Evolutionary conservation across 176 grass and related monocot genomes (phyloP).

Genomic region (Themeda triandra): DNA sequence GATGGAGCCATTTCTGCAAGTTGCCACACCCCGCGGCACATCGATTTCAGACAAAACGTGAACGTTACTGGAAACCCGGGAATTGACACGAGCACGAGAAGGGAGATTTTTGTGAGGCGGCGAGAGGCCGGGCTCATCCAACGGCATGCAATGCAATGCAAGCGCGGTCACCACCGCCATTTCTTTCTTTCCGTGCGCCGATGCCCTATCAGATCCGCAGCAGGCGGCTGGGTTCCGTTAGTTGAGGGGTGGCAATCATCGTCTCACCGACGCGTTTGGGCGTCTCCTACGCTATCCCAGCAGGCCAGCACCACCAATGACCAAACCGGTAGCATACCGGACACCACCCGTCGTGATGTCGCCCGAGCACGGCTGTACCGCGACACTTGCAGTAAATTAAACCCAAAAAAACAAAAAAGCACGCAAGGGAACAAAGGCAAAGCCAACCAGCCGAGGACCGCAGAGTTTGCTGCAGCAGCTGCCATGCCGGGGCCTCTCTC

Average conservation of each 20-base stretch:
- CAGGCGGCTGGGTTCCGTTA: not conserved
- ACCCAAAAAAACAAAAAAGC: not conserved
- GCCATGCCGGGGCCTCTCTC: not conserved
- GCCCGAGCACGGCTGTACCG: not conserved
- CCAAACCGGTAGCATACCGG: not conserved
- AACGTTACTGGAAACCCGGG: not conserved
- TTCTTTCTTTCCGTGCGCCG: constrained; percentile 10
- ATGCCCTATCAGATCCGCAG: not conserved
- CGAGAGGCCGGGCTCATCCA: not conserved
- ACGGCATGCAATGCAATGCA: not conserved
- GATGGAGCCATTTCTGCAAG: not conserved
- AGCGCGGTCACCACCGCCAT: not conserved
- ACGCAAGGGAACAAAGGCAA: not conserved
- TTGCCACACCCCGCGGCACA: not conserved
- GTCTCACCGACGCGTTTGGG: constrained; percentile 35
- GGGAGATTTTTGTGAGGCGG: not conserved
- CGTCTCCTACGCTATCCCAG: constrained; percentile 20
- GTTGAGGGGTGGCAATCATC: constrained; percentile 57
- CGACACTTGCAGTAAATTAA: not conserved
- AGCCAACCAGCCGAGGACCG: not conserved
- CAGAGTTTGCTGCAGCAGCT: not conserved
- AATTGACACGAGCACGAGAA: not conserved
- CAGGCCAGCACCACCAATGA: not conserved
- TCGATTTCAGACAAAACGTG: not conserved
- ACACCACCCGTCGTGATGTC: constrained; percentile 9